These are phyloP conservation scores for Phytophthora idaei DNA, from an alignment of 352 stramenopile genomes.

Conservation along the genomic window DNA sequence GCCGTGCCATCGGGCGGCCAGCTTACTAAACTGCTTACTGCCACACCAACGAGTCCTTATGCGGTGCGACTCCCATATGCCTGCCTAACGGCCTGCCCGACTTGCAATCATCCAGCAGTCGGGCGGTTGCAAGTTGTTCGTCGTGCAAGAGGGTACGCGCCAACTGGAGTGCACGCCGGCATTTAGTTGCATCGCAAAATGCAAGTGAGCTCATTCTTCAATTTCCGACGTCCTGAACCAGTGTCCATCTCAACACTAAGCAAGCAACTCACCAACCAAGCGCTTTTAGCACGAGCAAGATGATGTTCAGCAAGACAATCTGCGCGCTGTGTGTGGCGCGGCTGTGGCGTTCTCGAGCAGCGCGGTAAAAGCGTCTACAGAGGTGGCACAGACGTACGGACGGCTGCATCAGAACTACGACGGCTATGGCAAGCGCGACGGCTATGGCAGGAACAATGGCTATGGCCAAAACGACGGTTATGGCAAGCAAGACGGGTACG, in stretches of 20 bases:
- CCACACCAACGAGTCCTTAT: too few species aligned
- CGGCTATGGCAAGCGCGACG: conserved; percentile 2
- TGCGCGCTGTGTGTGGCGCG: background rate
- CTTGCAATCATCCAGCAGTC: too few species aligned
- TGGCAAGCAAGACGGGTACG: too few species aligned
- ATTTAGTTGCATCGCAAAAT: too few species aligned
- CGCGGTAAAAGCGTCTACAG: background rate
- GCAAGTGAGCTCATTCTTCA: background rate
- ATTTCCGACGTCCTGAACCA: background rate
- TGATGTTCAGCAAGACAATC: conserved; percentile 2
- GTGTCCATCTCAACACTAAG: background rate
- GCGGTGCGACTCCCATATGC: too few species aligned
- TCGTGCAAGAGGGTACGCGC: too few species aligned
- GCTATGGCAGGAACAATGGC: background rate
- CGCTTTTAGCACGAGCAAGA: background rate
- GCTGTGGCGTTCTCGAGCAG: background rate
- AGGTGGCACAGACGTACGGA: background rate
- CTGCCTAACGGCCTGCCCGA: too few species aligned
- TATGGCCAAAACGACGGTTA: background rate
- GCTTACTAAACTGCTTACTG: too few species aligned
- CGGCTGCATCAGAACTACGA: background rate
- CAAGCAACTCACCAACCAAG: background rate
- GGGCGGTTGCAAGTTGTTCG: too few species aligned
- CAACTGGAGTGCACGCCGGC: too few species aligned
- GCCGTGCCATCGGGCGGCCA: too few species aligned